Conservation (phyloP, 2,329 filamentous ascomycete genomes). For the Sporothrix phasma region DNA sequence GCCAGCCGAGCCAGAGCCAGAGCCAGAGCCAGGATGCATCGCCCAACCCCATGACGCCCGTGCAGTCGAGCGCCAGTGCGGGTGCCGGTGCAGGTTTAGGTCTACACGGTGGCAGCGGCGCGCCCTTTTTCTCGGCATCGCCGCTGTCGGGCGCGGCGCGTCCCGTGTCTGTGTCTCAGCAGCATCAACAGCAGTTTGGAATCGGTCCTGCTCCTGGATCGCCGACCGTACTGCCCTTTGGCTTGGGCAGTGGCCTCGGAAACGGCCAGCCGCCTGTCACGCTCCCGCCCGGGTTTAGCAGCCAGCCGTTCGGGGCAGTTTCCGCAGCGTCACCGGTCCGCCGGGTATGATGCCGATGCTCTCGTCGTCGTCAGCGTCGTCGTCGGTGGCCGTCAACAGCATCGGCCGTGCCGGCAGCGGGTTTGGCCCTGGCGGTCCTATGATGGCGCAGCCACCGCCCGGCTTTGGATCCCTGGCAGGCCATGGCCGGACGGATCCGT, state of each 20-base stretch:
- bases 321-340: slow-evolving; percentile 9
- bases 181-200: not conserved
- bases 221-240: not conserved
- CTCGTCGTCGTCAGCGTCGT: slow-evolving; percentile 26
- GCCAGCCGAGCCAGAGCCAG: slow-evolving; percentile 20
- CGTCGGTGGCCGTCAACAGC: slow-evolving; percentile 19
- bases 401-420: slow-evolving; percentile 38
- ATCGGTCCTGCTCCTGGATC: not conserved
- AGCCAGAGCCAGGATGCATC: slow-evolving; percentile 47
- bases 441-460: slow-evolving; percentile 36
- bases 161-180: slow-evolving; percentile 21
- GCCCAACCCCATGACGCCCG: slow-evolving; percentile 51
- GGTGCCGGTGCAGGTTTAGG: slow-evolving; percentile 47
- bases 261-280: not conserved
- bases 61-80: slow-evolving; percentile 51
- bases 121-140: slow-evolving; percentile 46
- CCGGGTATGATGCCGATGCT: slow-evolving; percentile 48
- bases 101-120: not conserved
- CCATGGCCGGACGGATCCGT: slow-evolving; percentile 20
- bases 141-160: slow-evolving; percentile 49
- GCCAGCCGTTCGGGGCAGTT: not conserved
- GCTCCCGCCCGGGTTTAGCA: not conserved
- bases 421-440: slow-evolving; percentile 33
- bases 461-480: slow-evolving; percentile 37
- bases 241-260: not conserved